Evolutionary conservation across 805 yeast species (phyloP).

Genomic region (Tetrapisispora phaffii): DNA sequence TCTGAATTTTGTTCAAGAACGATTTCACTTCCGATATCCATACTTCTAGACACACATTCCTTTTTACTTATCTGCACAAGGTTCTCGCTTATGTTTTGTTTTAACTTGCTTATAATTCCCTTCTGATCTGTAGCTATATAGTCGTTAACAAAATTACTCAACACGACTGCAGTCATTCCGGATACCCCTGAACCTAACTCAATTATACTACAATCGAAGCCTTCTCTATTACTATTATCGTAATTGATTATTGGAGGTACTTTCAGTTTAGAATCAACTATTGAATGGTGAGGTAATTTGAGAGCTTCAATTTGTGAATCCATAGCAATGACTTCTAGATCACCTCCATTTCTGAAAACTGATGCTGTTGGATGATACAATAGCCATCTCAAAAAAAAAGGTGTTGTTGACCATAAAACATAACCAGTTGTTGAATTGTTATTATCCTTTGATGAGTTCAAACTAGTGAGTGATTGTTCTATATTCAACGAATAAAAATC

Average conservation of each 20-base stretch:
- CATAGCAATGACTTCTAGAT: conserved; percentile 2
- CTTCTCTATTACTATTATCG: background rate
- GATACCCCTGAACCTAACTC: conserved; percentile 30
- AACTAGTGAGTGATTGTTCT: conserved; percentile 23
- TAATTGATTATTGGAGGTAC: background rate
- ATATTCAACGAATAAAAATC: conserved; percentile 14
- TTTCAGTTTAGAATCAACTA: background rate
- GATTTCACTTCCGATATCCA: conserved; percentile 1
- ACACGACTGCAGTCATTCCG: conserved; percentile 20
- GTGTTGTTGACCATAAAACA: conserved; percentile 30
- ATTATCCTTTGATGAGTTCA: conserved; percentile 23
- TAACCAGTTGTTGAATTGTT: conserved; percentile 31
- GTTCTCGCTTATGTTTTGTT: conserved; percentile 21
- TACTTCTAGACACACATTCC: conserved; percentile 8
- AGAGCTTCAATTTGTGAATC: background rate
- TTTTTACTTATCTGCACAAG: conserved; percentile 18
- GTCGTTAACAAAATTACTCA: conserved; percentile 23
- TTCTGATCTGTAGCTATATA: conserved; percentile 28
- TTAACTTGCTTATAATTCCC: conserved; percentile 22
- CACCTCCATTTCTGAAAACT: conserved; percentile 13
- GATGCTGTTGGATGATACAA: conserved; percentile 17
- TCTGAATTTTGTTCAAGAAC: background rate
- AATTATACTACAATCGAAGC: conserved; percentile 5
- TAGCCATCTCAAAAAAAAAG: conserved; percentile 27
- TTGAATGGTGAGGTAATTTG: background rate